These are phyloP conservation scores for Lachancea nothofagi DNA, from an alignment of 805 yeast genomes.

Conservation along the genomic window DNA sequence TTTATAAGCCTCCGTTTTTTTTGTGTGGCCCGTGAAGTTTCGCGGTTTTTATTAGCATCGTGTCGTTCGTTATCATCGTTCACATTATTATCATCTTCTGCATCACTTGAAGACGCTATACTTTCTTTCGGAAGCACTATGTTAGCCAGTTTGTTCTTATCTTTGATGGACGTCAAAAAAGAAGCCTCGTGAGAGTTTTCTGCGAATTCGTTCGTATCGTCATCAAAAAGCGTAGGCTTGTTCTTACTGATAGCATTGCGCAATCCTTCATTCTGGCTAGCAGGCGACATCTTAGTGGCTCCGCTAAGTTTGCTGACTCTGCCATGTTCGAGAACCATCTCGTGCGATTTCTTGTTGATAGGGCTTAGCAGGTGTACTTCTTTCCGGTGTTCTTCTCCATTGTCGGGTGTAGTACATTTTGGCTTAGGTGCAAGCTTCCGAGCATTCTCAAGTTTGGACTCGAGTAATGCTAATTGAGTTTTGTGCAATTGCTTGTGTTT, in stretches of 20 bases:
- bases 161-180: constrained; percentile 18
- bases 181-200: constrained; percentile 18
- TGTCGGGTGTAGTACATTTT: constrained; percentile 7
- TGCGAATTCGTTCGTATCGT: constrained; percentile 15
- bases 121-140: constrained; percentile 16
- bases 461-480: constrained; percentile 32
- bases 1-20: constrained; percentile 20
- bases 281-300: constrained; percentile 18
- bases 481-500: constrained; percentile 30
- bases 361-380: constrained; percentile 24
- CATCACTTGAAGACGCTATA: constrained; percentile 15
- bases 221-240: constrained; percentile 19
- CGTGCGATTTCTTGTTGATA: constrained; percentile 6
- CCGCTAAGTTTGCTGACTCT: constrained; percentile 19
- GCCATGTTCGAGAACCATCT: constrained; percentile 13
- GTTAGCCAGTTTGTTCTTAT: constrained; percentile 14
- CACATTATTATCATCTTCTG: constrained; percentile 3
- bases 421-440: constrained; percentile 29
- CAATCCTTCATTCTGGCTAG: constrained; percentile 18
- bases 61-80: constrained; percentile 2
- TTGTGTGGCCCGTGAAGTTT: background rate
- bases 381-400: constrained; percentile 7
- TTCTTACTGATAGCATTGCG: constrained; percentile 21
- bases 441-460: constrained; percentile 33
- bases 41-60: background rate